phyloP scores from a whole-genome alignment of 495 filamentous ascomycete genomes.

The Pyronema domesticum region DNA sequence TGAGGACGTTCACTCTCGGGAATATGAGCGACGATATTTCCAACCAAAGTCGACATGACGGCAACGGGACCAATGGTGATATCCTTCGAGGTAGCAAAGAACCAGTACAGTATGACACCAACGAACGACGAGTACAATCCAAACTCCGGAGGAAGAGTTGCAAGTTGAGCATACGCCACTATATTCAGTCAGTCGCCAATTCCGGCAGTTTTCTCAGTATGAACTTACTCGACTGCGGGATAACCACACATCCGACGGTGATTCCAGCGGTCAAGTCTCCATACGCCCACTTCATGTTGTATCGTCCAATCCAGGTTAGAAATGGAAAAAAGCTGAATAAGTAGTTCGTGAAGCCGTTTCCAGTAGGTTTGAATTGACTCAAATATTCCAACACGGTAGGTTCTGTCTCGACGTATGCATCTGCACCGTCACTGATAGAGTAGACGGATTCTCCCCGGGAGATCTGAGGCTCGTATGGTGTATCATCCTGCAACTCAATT shows the following conservation, averaged over 20 bases:
- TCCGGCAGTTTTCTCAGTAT: not conserved
- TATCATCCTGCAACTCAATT: conserved; percentile 56
- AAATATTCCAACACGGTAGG: conserved; percentile 62
- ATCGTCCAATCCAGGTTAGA: conserved; percentile 64
- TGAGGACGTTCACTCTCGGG: conserved; percentile 28
- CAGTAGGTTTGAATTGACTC: conserved; percentile 38
- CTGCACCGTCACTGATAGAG: conserved; percentile 42
- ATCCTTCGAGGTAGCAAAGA: conserved; percentile 97
- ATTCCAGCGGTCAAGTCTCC: conserved; percentile 88
- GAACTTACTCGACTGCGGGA: conserved; percentile 60
- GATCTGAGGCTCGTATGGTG: conserved; percentile 25
- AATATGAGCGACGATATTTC: conserved; percentile 53
- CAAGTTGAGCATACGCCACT: conserved; percentile 84
- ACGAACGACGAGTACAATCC: conserved; percentile 96
- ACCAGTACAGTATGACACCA: conserved; percentile 93
- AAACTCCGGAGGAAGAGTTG: conserved; percentile 57
- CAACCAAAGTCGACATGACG: conserved; percentile 80
- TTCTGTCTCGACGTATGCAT: conserved; percentile 69
- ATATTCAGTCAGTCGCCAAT: not conserved
- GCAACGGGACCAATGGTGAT: conserved; percentile 98
- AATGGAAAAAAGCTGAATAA: conserved; percentile 65
- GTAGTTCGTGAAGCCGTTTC: conserved; percentile 39
- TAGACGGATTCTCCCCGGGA: conserved; percentile 62
- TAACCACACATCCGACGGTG: conserved; percentile 87
- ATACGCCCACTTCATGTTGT: conserved; percentile 74